Base-by-base conservation (phyloP, 2,329 filamentous ascomycete genomes). In the Cyphellophora attinorum region DNA sequence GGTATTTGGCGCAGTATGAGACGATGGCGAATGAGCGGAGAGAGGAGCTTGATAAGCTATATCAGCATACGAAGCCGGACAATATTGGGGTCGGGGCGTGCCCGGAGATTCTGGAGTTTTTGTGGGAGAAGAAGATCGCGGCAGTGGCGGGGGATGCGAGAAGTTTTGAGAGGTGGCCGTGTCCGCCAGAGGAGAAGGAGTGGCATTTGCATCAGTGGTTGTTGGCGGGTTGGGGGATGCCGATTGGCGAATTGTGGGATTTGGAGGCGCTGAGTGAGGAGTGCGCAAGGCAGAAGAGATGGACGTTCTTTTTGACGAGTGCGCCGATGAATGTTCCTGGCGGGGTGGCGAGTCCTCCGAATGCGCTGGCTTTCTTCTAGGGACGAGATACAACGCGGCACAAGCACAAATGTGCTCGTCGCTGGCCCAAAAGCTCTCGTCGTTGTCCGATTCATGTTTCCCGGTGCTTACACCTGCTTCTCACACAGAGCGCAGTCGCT, bases 231-330 rank as follows among this genome's bases (percentile, higher is more conserved):
- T 52, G 49, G 49, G 50, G 50, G 5, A 45, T 50, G 44, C 50
- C 50, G 13, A 46, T 52, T 23, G 50, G 50, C 6, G 48, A 52
- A 34, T 28, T 49, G 15, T 51, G 50, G 34, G 58, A 65, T 44
- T 46, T 66, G 4, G 61, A 67, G 44, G 49, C 41, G 13, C 44
- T 65, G 31, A 47, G 53, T 11, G 42, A 49, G 35, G 45, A 57
- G 34, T 65, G 62, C 47, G 17, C 17, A 35, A 46, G 46, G 27
- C 28, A 46, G 42, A 4, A 51, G 5, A 30, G 61, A n/a, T 63
- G 54, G 55, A 51, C 48, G 1, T 72, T 72, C 38, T 71, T 73
- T 37, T 50, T 72, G 11, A 58, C 60, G 1, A 67, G 61, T 8
- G 25, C 35, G 5, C 48, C 48, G 6, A 38, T 51, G 16, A 40